Base-by-base conservation (phyloP, 2,329 filamentous ascomycete species). In the Lachnellula willkommii region DNA sequence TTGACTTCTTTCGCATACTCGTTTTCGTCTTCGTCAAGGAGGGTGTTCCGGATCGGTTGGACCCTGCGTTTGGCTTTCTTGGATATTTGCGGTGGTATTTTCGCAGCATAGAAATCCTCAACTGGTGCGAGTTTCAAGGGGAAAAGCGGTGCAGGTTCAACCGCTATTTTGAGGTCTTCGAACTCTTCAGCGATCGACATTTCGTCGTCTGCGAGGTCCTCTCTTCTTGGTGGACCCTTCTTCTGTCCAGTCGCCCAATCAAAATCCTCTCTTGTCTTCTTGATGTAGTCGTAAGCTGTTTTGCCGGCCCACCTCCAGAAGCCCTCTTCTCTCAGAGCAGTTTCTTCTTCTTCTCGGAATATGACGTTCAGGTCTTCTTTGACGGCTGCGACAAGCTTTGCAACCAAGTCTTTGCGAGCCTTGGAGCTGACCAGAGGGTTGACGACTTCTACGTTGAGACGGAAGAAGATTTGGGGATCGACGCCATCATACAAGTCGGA, bases 271-370 rank as follows among this genome's bases (percentile, higher is more conserved):
- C 63, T 60, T 5, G 52, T 63, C n/a, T 56, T 45, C 32, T 50
- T 35, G 11, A 68, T 68, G 1, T 58, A 47, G 9, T 62, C 42
- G 28, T 56, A 64, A 3, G 62, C 64, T 7, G 54, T 60, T 20
- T 60, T 64, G 7, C 66, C 68, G 22, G 67, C 67, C 65, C 65
- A 70, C 49, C 67, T 60, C 63, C 65, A 68, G 49, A 70, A 70
- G 2, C 67, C 67, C 35, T 61, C 62, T 36, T 66, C 62, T 51
- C 67, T 61, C 26, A 66, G 57, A 1, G 48, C 52, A 2, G 60
- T 52, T 32, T 70, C 68, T 3, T 28, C 50, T 9, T 66, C 60
- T 52, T 70, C 68, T 26, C 58, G 55, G 1, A 52, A 40, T 6
- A 68, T 59, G 26, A 68, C 60, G 4, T 60, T 59, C 2, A 70